Evolutionary conservation across 345 rosid genomes (phyloP), one percentile per base, ranked within the genome.

Genomic region (Acer yangbiense): DNA sequence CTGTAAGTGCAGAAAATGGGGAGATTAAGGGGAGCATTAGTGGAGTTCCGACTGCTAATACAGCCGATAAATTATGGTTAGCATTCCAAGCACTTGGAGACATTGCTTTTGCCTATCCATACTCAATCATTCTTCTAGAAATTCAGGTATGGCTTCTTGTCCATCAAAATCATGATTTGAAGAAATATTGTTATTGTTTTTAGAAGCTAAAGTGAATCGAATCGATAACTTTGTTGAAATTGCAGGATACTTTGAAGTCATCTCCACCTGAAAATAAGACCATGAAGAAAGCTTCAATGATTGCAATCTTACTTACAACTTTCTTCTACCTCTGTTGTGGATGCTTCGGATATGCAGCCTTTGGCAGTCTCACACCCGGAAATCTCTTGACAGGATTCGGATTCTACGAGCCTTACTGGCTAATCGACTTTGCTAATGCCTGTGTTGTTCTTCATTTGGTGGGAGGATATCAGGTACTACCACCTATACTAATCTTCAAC

Each of bases 51-150:
- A 76, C 87, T 48, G 55, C 83, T 11, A 74, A 44, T 54, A 12
- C 32, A 21, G 84, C 84, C 18, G 71, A 80, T 64, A 91, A 91
- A 73, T 16, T 82, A 23, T 88, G 86, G 86, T 29, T 85, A 68
- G 75, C 65, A n/a, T 88, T 88, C 80, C 83, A 87, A 73, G 93
- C 93, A 2, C 86, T 91, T 8, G 89, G 89, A 1, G 89, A 91
- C 81, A 85, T 91, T 80, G 95, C 90, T 55, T 89, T 86, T 57
- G 89, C 89, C 1, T 91, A 89, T 79, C 93, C 93, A 1, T 89
- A 87, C 77, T 52, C 93, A 11, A 62, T 87, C 6, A 84, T 91
- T 76, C 85, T 89, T 52, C 82, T 91, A 11, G 93, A 91, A 76
- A 91, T 91, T 67, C 92, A 91, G 92, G 95, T 87, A 18, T 48